These are phyloP conservation scores for Flaveria robusta DNA, from an alignment of 129 eudicot species.

Conservation along the genomic window DNA sequence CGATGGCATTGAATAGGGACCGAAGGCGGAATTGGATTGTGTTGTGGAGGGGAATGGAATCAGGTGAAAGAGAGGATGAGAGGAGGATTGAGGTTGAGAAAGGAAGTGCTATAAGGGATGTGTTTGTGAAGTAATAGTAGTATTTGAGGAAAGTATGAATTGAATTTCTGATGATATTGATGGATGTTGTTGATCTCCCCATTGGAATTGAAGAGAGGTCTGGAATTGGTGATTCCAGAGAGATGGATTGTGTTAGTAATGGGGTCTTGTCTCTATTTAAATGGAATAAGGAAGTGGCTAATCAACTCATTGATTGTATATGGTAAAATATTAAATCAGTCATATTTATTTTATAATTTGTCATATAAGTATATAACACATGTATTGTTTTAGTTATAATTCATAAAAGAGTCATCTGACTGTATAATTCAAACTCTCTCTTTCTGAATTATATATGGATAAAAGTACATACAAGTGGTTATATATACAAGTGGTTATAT, in stretches of 20 bases:
- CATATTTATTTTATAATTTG: not conserved
- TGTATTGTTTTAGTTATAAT: not conserved
- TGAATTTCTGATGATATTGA: conserved; percentile 59
- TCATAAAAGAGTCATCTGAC: not conserved
- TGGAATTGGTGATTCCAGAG: conserved; percentile 30
- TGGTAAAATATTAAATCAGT: conserved; percentile 1
- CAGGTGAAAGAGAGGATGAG: conserved; percentile 41
- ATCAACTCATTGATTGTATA: conserved; percentile 2
- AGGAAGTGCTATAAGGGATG: conserved; percentile 55
- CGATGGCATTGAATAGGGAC: conserved; percentile 47
- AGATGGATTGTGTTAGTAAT: conserved; percentile 10
- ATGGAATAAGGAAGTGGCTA: conserved; percentile 23
- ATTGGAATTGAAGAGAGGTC: conserved; percentile 34
- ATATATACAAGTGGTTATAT: too few species aligned
- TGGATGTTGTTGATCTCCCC: conserved; percentile 39
- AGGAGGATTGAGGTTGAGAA: conserved; percentile 59
- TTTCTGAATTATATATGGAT: too few species aligned
- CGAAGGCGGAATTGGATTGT: conserved; percentile 45
- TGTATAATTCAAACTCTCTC: not conserved
- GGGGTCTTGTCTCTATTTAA: conserved; percentile 23
- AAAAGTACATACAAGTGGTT: too few species aligned
- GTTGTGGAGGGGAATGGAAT: conserved; percentile 45
- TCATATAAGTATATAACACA: not conserved
- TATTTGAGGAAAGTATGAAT: conserved; percentile 51
- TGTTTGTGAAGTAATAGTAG: conserved; percentile 62